Conservation (phyloP, 2,329 filamentous ascomycete genomes). For the Aspergillus unguis region DNA sequence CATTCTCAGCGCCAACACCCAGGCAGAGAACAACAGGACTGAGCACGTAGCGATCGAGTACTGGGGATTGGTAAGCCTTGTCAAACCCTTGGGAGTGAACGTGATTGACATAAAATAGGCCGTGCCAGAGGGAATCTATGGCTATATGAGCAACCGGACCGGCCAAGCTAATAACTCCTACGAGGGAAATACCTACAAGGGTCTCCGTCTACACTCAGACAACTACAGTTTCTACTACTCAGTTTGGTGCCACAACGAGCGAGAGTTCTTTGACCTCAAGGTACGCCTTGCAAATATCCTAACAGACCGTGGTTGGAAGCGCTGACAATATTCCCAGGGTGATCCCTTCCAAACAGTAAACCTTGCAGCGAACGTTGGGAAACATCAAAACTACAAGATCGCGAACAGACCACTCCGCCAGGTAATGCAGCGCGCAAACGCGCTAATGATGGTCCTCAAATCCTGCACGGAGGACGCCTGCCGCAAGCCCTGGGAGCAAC, state of each 20-base stretch:
- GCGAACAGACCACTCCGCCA: constrained; percentile 5
- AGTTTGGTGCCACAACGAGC: constrained; percentile 66
- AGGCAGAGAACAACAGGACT: constrained; percentile 12
- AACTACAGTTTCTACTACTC: constrained; percentile 63
- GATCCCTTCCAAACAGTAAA: constrained; percentile 11
- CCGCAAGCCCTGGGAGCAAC: constrained; percentile 32
- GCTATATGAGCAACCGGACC: constrained; percentile 21
- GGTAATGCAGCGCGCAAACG: constrained; percentile 30
- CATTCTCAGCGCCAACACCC: constrained; percentile 41
- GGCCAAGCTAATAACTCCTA: constrained; percentile 13
- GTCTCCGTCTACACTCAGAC: constrained; percentile 52
- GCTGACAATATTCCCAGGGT: background rate
- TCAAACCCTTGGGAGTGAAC: background rate
- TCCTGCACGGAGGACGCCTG: constrained; percentile 35
- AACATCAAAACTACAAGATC: background rate
- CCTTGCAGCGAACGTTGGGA: background rate
- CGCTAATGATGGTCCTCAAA: constrained; percentile 38
- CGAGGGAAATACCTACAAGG: constrained; percentile 59
- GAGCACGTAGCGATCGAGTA: constrained; percentile 60
- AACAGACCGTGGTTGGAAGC: background rate
- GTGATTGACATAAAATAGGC: constrained; percentile 12
- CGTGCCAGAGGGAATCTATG: constrained; percentile 28
- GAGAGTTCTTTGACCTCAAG: constrained; percentile 63
- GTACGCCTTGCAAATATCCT: constrained; percentile 30
- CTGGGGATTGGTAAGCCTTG: constrained; percentile 45